Base-by-base conservation (phyloP, 1,139 yeast genomes). In the Saccharomyces hybrid region DNA sequence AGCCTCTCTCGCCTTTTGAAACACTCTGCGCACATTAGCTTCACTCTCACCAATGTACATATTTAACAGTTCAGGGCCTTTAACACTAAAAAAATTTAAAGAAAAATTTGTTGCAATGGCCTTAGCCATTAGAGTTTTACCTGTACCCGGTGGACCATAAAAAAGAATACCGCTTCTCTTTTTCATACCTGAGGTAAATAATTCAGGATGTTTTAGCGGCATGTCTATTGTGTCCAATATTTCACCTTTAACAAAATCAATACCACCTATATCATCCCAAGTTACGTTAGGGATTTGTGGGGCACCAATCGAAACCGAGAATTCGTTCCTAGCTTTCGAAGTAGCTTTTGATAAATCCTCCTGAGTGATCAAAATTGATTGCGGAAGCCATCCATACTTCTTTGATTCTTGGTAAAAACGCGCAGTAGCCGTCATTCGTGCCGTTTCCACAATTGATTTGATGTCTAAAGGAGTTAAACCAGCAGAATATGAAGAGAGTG, bases 251-350 rank as follows among this genome's bases (percentile, higher is more conserved):
- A 90, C 96, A 50, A 84, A 70, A 58, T 89, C 97, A 61, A 93
- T 76, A 53, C 76, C 76, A 59, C 76, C 76, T 70, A 84, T 82
- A 71, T 93, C 99, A 70, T 89, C 96, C 99, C 99, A 93, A 57
- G 85, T 84, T 7, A 93, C 98, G 63, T 87, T 84, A 1, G 99
- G 99, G 60, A 93, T 93, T 60, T 91, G 78, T 14, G 99, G 99
- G 0, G 98, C 98, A 11, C 99, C 99, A 58, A 93, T 91, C 0
- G 97, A 86, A 62, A 89, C 97, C 66, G 96, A 86, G 70, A 86
- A 90, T 67, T 88, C 91, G 64, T 83, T 84, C 64, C 98, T 78
- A 0, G 97, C 97, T 55, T 81, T 86, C 55, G 84, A 81, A 52
- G 90, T 88, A 0, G 97, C 88, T 23, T 71, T 72, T 52, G 80